A percentile compares a stretch with the other conserved stretches of the same genome.
These are phyloP conservation scores for Globisporangium rhizosaccharum DNA, from an alignment of 352 stramenopile species.

Conservation along the genomic window DNA sequence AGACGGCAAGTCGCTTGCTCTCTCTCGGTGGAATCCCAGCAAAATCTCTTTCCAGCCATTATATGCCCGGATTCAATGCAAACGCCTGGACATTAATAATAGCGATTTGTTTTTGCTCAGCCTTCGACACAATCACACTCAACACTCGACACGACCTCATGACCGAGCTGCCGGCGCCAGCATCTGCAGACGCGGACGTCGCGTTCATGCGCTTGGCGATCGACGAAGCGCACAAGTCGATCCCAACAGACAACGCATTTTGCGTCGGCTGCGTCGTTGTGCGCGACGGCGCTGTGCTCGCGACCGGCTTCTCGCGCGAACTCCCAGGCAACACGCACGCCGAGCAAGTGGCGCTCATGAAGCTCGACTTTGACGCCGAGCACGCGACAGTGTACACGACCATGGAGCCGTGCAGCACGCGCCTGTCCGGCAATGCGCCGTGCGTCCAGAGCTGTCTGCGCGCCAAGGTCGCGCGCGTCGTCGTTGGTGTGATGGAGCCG, in stretches of 20 bases:
- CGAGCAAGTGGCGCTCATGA: constrained; percentile 80
- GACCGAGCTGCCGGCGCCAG: neutral
- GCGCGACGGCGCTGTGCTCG: constrained; percentile 46
- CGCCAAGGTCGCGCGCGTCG: constrained; percentile 56
- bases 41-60: neutral
- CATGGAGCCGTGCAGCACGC: constrained; percentile 86
- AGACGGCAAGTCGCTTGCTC: neutral
- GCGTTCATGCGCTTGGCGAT: constrained; percentile 76
- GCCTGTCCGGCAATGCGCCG: constrained; percentile 79
- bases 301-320: constrained; percentile 79
- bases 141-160: too few species aligned
- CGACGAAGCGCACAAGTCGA: constrained; percentile 71
- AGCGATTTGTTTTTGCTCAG: neutral
- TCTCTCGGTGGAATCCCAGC: neutral
- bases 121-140: too few species aligned
- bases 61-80: neutral
- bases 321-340: constrained; percentile 86
- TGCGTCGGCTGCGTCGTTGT: constrained; percentile 81
- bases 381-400: constrained; percentile 83
- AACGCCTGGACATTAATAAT: neutral
- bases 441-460: constrained; percentile 80
- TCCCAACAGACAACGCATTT: constrained; percentile 67
- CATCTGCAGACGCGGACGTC: constrained; percentile 21
- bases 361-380: constrained; percentile 64
- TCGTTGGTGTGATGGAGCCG: constrained; percentile 83